Evolutionary conservation across 2,329 filamentous ascomycete species (phyloP), one percentile per base, ranked within the genome.

Genomic region (Calcarisporium arbuscula): DNA sequence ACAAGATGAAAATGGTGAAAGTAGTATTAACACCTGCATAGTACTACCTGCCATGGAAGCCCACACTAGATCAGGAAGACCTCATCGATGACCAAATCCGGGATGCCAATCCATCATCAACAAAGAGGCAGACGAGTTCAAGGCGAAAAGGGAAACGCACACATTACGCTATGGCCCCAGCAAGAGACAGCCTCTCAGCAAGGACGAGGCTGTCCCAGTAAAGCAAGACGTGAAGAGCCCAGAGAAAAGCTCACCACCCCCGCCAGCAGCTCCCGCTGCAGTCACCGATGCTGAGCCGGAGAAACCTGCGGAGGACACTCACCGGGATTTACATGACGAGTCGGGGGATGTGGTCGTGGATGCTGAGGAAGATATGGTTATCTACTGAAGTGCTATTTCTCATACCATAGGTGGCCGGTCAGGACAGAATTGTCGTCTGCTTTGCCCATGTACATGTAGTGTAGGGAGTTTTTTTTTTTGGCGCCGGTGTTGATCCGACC

Each of bases 41-140:
- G 87, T 90, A 83, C 57, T 95, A 92, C 58, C 80, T 82, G 29
- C 90, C 90, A 1, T 94, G 84, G 82, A 79, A 87, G 48, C 68
- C 85, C 36, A 77, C 76, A 20, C 57, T 65, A 5, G 69, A 75
- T 28, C 82, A 95, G 55, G 77, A 89, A 56, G 72, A 77, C 5
- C 67, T 60, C 9, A 85, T 95, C 52, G 72, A 80, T 29, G 64
- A 72, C 5, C 89, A 95, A 56, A 68, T 86, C 19, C 67, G 71
- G 30, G 74, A 82, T 34, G 75, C 74, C 12, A 72, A 54, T 67
- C 65, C 2, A 67, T 56, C 6, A 77, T 94, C 44, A 70, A 75
- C 14, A 68, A 64, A 37, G 86, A 95, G 54, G 53, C 70, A 18
- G 68, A 70, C 32, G 74, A 81, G 15, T 85, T 85, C 49, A 66